A percentile compares a stretch with the other conserved stretches of the same genome.
Conservation (phyloP, 2,329 filamentous ascomycete species). For the Penicillium sp. region DNA sequence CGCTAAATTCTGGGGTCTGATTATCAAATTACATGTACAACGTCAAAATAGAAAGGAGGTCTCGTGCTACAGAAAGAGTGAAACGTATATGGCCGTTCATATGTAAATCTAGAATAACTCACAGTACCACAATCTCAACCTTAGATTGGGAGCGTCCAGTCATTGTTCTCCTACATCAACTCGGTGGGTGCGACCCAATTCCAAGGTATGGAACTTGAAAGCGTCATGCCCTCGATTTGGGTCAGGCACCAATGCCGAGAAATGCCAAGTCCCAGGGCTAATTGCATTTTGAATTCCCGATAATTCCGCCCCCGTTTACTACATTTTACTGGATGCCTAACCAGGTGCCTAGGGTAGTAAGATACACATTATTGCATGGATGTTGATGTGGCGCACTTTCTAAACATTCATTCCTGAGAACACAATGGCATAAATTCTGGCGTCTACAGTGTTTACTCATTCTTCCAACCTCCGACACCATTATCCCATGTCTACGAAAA, state of each 20-base stretch:
- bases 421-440: background rate
- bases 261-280: conserved; percentile 4
- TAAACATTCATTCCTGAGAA: background rate
- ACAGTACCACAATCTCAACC: background rate
- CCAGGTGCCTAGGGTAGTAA: background rate
- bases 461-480: background rate
- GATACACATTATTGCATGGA: background rate
- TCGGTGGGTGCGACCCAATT: background rate
- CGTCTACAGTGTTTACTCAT: background rate
- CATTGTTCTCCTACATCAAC: background rate
- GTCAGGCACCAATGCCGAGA: conserved; percentile 7
- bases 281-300: conserved; percentile 7
- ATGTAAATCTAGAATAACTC: background rate
- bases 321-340: too few species aligned
- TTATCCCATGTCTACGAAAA: background rate
- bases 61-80: background rate
- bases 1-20: background rate
- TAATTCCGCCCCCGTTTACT: background rate
- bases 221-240: background rate
- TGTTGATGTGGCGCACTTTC: background rate
- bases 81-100: background rate
- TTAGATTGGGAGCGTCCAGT: background rate
- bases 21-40: too few species aligned
- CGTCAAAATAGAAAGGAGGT: background rate
- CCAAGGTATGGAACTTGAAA: too few species aligned